Conservation (phyloP, 176 grass and related monocot genomes). For the Phoenix dactylifera region DNA sequence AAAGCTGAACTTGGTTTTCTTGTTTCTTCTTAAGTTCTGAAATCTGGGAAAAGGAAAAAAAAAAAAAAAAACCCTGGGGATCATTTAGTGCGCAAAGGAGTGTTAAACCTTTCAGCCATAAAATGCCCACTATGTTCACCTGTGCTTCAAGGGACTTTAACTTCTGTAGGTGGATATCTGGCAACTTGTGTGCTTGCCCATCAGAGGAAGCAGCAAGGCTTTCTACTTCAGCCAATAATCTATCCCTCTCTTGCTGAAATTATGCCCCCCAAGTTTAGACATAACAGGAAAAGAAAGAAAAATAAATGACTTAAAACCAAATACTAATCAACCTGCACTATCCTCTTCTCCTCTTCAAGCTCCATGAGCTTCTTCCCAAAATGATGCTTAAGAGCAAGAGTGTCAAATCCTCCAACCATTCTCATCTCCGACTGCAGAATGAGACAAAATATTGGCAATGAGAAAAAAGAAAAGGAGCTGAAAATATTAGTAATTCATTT, state of each 20-base stretch:
- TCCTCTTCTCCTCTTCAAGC: conserved; percentile 89
- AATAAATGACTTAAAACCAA: conserved; percentile 4
- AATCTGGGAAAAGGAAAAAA: conserved; percentile 44
- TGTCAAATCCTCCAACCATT: conserved; percentile 81
- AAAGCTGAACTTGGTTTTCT: conserved; percentile 89
- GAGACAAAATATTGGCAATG: too few relatives aligned
- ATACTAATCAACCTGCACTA: conserved; percentile 64
- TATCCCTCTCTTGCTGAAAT: conserved; percentile 94
- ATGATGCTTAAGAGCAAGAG: conserved; percentile 86
- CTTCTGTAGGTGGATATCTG: conserved; percentile 87
- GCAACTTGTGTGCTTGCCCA: conserved; percentile 71
- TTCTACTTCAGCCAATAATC: conserved; percentile 89
- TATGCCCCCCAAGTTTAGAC: conserved; percentile 21
- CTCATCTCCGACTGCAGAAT: conserved; percentile 87
- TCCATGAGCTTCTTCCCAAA: conserved; percentile 94
- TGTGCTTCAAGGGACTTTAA: conserved; percentile 90
- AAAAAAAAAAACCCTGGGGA: background rate
- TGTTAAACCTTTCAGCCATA: background rate
- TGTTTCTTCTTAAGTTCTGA: conserved; percentile 96
- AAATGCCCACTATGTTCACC: conserved; percentile 31
- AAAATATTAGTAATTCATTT: background rate
- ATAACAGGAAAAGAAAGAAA: background rate
- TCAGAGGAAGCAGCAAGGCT: conserved; percentile 67
- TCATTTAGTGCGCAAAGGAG: background rate
- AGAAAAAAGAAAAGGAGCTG: too few relatives aligned